These are phyloP conservation scores for Trichoderma erinaceum DNA, from an alignment of 495 filamentous ascomycete genomes.

Conservation along the genomic window DNA sequence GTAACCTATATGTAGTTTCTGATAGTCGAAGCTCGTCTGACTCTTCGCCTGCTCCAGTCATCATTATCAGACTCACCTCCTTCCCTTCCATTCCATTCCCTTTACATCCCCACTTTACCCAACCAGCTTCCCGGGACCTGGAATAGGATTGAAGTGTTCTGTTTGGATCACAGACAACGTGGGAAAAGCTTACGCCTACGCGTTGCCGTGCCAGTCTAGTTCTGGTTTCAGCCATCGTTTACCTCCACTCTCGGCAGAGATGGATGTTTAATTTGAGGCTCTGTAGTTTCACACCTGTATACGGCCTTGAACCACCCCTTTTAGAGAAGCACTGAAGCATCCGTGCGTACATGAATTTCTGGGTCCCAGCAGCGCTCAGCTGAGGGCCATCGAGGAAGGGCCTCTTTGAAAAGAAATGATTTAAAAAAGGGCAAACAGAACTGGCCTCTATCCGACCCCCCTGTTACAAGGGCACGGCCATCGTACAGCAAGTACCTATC, in stretches of 20 bases:
- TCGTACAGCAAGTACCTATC: neutral
- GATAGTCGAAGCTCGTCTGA: neutral
- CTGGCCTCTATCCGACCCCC: neutral
- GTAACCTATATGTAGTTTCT: no score
- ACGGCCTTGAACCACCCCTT: no score
- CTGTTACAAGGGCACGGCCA: neutral
- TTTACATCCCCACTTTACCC: neutral
- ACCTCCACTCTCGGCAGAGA: no score
- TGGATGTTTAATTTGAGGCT: no score
- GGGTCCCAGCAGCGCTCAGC: no score
- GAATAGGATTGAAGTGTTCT: neutral
- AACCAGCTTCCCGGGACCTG: constrained; percentile 12
- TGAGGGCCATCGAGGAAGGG: neutral
- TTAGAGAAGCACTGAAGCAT: no score
- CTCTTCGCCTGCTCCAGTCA: neutral
- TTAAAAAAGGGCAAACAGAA: neutral
- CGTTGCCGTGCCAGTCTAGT: neutral
- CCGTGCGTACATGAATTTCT: no score
- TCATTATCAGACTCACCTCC: no score
- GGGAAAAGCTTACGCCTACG: neutral
- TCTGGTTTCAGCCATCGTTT: neutral
- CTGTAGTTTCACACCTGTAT: no score
- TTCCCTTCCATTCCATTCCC: no score
- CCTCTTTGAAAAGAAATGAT: neutral
- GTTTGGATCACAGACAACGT: neutral